These are phyloP conservation scores for Peltaster fructicola DNA, from an alignment of 2,329 filamentous ascomycete species.

Conservation along the genomic window DNA sequence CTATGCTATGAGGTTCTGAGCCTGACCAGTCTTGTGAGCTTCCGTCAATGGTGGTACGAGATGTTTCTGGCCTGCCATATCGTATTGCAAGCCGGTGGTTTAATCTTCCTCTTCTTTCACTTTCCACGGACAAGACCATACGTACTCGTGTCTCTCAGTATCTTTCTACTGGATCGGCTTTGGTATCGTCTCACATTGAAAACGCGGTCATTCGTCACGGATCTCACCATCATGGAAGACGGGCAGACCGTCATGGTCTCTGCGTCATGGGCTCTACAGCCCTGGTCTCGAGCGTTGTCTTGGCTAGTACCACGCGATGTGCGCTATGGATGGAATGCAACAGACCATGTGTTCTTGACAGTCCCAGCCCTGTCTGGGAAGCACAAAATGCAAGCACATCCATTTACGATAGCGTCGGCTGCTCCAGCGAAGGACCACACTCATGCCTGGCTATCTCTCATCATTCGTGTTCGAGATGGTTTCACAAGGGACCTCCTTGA, in stretches of 20 bases:
- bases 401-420: constrained; percentile 48
- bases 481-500: constrained; percentile 40
- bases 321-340: constrained; percentile 36
- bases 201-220: constrained; percentile 29
- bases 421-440: constrained; percentile 25
- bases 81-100: constrained; percentile 35
- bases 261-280: constrained; percentile 24
- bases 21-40: constrained; percentile 41
- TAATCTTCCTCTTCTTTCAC: constrained; percentile 43
- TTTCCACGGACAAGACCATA: constrained; percentile 36
- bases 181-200: constrained; percentile 40
- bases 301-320: constrained; percentile 12
- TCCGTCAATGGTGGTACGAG: constrained; percentile 45
- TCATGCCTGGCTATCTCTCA: constrained; percentile 37
- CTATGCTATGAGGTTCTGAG: constrained; percentile 43
- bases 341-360: constrained; percentile 46
- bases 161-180: constrained; percentile 41
- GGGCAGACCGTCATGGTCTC: constrained; percentile 35
- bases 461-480: constrained; percentile 42
- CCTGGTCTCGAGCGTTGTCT: constrained; percentile 5
- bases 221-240: constrained; percentile 37
- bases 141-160: constrained; percentile 33
- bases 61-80: constrained; percentile 43
- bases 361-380: constrained; percentile 36
- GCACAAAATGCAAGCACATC: constrained; percentile 43